Evolutionary conservation across 1,284 basidiomycete species (phyloP).

Genomic region (Marasmius tenuissimus): DNA sequence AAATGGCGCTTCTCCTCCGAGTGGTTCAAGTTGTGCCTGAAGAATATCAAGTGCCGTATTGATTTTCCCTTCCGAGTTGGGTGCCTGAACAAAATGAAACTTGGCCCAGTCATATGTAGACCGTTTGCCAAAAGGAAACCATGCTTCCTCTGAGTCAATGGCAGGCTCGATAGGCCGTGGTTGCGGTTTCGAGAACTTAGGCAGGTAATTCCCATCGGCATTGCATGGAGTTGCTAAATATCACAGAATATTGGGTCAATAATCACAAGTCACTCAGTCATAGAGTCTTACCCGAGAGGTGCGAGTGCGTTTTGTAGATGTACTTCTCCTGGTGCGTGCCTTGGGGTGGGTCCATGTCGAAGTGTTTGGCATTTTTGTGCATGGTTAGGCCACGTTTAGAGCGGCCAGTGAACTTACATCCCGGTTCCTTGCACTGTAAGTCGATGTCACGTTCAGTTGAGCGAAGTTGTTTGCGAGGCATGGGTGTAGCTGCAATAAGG

Average conservation of each 20-base stretch:
- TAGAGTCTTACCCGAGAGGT: neutral
- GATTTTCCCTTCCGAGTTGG: slow-evolving; percentile 15
- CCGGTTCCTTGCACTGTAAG: neutral
- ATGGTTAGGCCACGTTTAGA: neutral
- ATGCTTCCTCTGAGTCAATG: no score
- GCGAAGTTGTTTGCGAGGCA: neutral
- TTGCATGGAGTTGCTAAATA: neutral
- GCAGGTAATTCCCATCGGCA: neutral
- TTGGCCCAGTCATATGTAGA: slow-evolving; percentile 18
- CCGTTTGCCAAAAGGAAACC: slow-evolving; percentile 13
- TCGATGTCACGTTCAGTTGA: neutral
- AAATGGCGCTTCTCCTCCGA: slow-evolving; percentile 20
- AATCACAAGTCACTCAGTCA: neutral
- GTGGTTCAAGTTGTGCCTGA: slow-evolving; percentile 10
- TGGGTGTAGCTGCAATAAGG: neutral
- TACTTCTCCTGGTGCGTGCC: neutral
- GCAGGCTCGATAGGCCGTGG: neutral
- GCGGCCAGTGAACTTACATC: neutral
- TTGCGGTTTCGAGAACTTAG: neutral
- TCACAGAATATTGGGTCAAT: neutral
- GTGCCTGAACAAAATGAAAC: slow-evolving; percentile 14
- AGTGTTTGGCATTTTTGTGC: neutral
- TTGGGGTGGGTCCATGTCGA: neutral
- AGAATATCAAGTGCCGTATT: slow-evolving; percentile 16
- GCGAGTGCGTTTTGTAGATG: neutral